Base-by-base conservation (phyloP, 345 rosid genomes). In the Populus simonii region DNA sequence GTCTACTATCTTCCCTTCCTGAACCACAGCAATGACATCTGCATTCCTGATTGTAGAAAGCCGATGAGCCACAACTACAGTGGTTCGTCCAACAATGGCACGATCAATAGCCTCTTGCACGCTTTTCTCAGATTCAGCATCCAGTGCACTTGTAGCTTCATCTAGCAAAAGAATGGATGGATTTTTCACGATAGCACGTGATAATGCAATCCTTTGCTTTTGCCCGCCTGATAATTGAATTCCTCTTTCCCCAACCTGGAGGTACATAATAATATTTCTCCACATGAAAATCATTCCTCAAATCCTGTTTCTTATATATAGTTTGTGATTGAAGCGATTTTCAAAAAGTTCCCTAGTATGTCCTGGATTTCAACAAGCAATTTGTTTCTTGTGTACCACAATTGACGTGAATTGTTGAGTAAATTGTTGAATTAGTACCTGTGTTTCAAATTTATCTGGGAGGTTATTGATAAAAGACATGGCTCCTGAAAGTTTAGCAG, bases 141-240 rank as follows among this genome's bases (percentile, higher is more conserved):
- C 98, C 59, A 93, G 85, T 16, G 99, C 98, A 76, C 99, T 96
- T 33, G 99, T 96, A 18, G 99, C 99, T 86, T 96, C 99, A 74
- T 96, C 99, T 2, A 96, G 88, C 84, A 96, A 84, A 36, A 96
- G 96, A 78, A 96, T 86, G 1, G 91, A 90, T 3, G 99, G 99
- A 75, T 96, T 90, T 81, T 96, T 93, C 75, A 96, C 92, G 39
- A 92, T 88, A 1, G 99, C 99, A 20, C 98, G 92, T 0, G 99
- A 83, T 79, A 96, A 91, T 2, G 99, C 98, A 69, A 96, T 92
- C 78, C 98, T 87, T 74, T 96, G 99, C 84, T 96, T 96, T 82
- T 96, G 99, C 71, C 99, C 99, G 8, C 99, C 99, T 0, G 98
- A 96, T 71, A 96, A 81, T 67, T 93, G 98, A 71, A 96, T 83